Percentiles rank a stretch among this genome's conserved stretches.
phyloP scores from a whole-genome alignment of 495 filamentous ascomycete genomes.

The Penicillium lividum region DNA sequence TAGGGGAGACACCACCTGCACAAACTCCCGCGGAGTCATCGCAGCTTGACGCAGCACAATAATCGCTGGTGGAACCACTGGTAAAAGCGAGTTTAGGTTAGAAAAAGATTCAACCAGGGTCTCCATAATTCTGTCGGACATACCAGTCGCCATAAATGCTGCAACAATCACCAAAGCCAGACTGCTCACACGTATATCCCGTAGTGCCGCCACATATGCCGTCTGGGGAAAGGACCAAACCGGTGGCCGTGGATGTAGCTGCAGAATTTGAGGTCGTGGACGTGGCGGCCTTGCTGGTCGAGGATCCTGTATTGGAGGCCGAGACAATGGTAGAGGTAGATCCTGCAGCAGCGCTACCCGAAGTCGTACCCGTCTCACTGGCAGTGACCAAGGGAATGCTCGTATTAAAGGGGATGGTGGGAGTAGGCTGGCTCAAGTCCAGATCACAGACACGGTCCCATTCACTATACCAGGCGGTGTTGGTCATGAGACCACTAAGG shows the following conservation, averaged over 20 bases:
- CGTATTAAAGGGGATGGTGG: slow-evolving; percentile 6
- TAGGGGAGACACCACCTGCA: too few relatives aligned
- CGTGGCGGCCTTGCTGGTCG: neutral
- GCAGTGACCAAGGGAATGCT: slow-evolving; percentile 5
- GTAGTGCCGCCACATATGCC: neutral
- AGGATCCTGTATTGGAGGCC: neutral
- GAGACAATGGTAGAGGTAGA: neutral
- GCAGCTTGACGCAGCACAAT: too few relatives aligned
- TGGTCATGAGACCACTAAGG: neutral
- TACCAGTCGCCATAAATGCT: slow-evolving; percentile 2
- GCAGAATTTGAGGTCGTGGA: slow-evolving; percentile 8
- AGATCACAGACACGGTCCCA: slow-evolving; percentile 8
- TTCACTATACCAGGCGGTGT: slow-evolving; percentile 9
- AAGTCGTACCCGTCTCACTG: neutral
- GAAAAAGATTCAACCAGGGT: neutral
- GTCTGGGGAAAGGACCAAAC: neutral
- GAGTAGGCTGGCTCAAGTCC: slow-evolving; percentile 1
- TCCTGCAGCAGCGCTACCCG: neutral
- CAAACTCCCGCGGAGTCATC: too few relatives aligned
- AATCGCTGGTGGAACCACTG: slow-evolving; percentile 4
- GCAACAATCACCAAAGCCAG: neutral
- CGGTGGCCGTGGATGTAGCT: slow-evolving; percentile 1
- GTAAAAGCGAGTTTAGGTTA: neutral
- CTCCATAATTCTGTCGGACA: neutral
- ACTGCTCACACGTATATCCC: neutral